phyloP scores from a whole-genome alignment of 2,329 filamentous ascomycete species.

The Orbilia oligospora region DNA sequence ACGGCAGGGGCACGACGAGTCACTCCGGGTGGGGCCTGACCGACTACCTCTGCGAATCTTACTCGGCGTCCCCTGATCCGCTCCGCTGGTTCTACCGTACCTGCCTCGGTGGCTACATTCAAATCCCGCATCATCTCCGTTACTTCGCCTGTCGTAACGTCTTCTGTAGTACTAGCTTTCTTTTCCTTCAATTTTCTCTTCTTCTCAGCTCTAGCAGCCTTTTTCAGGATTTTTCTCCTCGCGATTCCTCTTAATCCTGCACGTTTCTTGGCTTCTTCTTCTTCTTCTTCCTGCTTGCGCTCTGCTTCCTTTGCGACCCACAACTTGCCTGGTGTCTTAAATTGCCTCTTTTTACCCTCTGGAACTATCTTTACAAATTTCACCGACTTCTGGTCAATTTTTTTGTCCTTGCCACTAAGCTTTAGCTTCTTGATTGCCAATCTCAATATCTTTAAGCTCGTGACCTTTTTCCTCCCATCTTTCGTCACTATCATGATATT shows the following conservation, averaged over 20 bases:
- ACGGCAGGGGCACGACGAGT: not conserved
- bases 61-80: slow-evolving; percentile 7
- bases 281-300: not conserved
- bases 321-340: not conserved
- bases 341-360: not conserved
- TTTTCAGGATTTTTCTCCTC: not conserved
- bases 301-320: not conserved
- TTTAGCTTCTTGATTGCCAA: slow-evolving; percentile 2
- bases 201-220: not conserved
- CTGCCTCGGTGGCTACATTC: not conserved
- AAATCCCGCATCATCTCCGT: not conserved
- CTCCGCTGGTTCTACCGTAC: not conserved
- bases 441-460: too few relatives aligned
- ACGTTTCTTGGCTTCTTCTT: not conserved
- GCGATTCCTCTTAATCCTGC: not conserved
- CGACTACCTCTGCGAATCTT: slow-evolving; percentile 16
- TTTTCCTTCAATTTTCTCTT: not conserved
- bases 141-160: not conserved
- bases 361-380: not conserved
- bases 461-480: slow-evolving; percentile 9
- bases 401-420: not conserved
- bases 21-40: not conserved
- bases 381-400: not conserved
- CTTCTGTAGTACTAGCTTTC: not conserved
- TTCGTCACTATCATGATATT: not conserved